These are phyloP conservation scores for Garcia nutans DNA, from an alignment of 345 rosid genomes.

Conservation along the genomic window DNA sequence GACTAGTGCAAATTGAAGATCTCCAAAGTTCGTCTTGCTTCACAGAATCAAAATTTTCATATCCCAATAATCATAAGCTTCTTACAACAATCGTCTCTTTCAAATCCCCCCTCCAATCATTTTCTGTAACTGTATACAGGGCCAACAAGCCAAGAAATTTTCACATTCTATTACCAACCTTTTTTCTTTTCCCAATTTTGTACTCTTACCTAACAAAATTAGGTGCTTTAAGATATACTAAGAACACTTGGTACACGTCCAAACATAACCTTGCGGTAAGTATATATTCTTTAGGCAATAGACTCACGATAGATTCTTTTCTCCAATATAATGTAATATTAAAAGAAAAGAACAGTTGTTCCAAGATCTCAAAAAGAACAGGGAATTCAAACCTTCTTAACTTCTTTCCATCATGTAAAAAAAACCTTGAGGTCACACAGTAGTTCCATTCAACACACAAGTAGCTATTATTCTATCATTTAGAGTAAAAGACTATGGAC, in stretches of 20 bases:
- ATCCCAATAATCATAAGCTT: neutral
- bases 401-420: neutral
- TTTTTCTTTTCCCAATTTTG: neutral
- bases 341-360: neutral
- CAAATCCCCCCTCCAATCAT: too few relatives aligned
- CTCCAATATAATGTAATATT: too few relatives aligned
- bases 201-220: neutral
- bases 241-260: too few relatives aligned
- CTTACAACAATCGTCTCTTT: too few relatives aligned
- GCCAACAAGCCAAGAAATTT: too few relatives aligned
- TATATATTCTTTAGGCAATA: too few relatives aligned
- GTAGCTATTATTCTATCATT: neutral
- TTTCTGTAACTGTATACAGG: neutral
- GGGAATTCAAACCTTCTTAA: neutral
- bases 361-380: neutral
- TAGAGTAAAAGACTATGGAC: neutral
- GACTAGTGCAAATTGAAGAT: neutral
- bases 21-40: too few relatives aligned
- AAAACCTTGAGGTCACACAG: neutral
- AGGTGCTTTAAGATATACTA: neutral
- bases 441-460: neutral
- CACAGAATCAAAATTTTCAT: neutral
- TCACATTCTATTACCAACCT: too few relatives aligned
- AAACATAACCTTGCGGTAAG: too few relatives aligned
- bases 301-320: too few relatives aligned